Evolutionary conservation across 495 filamentous ascomycete species (phyloP).

Genomic region (Aspergillus ostianus): DNA sequence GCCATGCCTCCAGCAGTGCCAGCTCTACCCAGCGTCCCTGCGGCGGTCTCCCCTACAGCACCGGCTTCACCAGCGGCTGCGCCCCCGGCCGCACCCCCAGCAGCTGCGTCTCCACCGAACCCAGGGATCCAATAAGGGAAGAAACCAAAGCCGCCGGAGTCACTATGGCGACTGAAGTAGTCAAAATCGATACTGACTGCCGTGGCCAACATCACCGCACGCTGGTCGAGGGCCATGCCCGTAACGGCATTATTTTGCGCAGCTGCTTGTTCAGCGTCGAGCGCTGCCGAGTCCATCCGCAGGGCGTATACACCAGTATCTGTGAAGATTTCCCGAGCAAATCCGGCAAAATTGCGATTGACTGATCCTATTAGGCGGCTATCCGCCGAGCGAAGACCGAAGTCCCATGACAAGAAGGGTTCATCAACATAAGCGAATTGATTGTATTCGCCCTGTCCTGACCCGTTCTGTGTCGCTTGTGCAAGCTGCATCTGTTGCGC

Average conservation of each 20-base stretch:
- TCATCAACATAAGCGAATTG: conserved; percentile 66
- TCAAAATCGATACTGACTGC: conserved; percentile 72
- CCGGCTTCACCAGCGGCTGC: conserved; percentile 41
- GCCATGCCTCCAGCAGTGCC: conserved; percentile 40
- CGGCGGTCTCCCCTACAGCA: conserved; percentile 41
- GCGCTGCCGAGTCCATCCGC: conserved; percentile 62
- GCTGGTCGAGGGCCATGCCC: conserved; percentile 69
- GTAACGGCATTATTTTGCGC: conserved; percentile 20
- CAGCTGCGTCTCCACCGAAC: conserved; percentile 50
- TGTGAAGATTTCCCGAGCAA: conserved; percentile 70
- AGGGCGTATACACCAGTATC: conserved; percentile 70
- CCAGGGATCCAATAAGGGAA: conserved; percentile 60
- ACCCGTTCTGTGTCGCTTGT: conserved; percentile 23
- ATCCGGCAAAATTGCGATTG: conserved; percentile 66
- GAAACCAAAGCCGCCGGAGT: conserved; percentile 47
- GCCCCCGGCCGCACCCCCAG: conserved; percentile 42
- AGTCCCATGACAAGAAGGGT: conserved; percentile 58
- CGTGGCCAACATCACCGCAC: conserved; percentile 70
- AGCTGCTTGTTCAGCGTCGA: conserved; percentile 36
- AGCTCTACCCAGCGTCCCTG: conserved; percentile 32
- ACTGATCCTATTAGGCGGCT: conserved; percentile 56
- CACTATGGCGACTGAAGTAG: conserved; percentile 65
- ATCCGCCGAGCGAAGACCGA: conserved; percentile 50
- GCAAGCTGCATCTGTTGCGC: conserved; percentile 48
- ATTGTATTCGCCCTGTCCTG: conserved; percentile 45